phyloP scores from a whole-genome alignment of 1,284 basidiomycete genomes.

The Amylostereum chailletii region DNA sequence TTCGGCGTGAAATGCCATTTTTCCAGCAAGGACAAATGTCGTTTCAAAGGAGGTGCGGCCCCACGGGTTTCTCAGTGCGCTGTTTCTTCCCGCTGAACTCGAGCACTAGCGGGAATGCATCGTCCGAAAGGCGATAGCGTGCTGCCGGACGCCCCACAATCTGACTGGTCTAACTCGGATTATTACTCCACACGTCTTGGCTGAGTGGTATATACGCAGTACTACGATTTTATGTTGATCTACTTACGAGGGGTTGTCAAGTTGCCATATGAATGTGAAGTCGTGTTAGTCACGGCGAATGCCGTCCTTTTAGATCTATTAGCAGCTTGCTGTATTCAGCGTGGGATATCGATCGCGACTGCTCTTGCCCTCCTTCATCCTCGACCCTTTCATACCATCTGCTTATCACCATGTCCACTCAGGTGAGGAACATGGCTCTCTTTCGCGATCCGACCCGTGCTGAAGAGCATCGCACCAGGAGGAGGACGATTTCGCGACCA shows the following conservation, averaged over 20 bases:
- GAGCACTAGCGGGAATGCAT: conserved; percentile 14
- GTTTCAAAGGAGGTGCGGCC: conserved; percentile 70
- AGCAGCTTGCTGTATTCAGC: neutral
- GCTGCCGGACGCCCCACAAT: too few species aligned
- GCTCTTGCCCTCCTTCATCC: conserved; percentile 14
- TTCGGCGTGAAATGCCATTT: conserved; percentile 51
- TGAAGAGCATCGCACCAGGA: conserved; percentile 30
- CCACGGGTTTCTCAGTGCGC: neutral
- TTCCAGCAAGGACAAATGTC: conserved; percentile 55
- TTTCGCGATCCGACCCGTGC: conserved; percentile 13
- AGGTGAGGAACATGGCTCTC: conserved; percentile 13
- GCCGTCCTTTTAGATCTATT: neutral
- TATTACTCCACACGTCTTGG: too few species aligned
- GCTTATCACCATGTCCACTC: conserved; percentile 30
- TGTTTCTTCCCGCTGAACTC: neutral
- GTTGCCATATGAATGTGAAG: too few species aligned
- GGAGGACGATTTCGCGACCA: conserved; percentile 59
- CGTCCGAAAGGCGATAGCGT: conserved; percentile 2
- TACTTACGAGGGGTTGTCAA: too few species aligned
- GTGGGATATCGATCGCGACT: conserved; percentile 13
- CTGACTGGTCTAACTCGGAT: too few species aligned
- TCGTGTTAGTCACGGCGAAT: too few species aligned
- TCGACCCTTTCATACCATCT: conserved; percentile 10
- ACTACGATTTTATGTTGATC: too few species aligned
- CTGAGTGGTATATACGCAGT: too few species aligned